Evolutionary conservation across 371 early-diverging fungal genomes (phyloP), one percentile per base, ranked within the genome.

Genomic region (Mortierella sp.): DNA sequence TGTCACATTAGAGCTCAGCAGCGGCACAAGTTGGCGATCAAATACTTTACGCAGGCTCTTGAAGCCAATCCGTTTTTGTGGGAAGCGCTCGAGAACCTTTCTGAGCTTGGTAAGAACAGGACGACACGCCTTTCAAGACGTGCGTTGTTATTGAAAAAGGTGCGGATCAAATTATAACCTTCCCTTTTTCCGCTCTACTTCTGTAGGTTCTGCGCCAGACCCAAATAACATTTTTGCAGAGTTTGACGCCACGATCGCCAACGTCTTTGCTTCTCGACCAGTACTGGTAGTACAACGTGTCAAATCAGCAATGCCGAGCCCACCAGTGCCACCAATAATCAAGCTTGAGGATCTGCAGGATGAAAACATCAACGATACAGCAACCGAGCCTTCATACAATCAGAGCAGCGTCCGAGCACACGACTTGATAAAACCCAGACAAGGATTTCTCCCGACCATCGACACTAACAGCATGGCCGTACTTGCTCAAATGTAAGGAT

Each of bases 31-130:
- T 78, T 88, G 35, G 93, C 93, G 18, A 76, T 76, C 43, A 72
- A 73, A 41, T 87, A 88, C 60, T 92, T 90, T 71, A 75, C 76
- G 41, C 74, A 84, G n/a, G 89, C 92, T 6, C 72, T 94, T 11
- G 79, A 88, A 43, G 63, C 85, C 68, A 89, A 91, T 80, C 93
- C 95, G n/a, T 91, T 92, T 72, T 54, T 92, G 60, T 94, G 94
- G 94, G 88, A 83, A 43, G 91, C 93, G 10, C 92, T 83, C 75
- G 91, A 93, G 71, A 75, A 76, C 6, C 85, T 94, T 60, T 92
- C 93, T 74, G 89, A 91, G 48, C 70, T 94, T 38, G 94, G 94
- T 90, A 82, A 10, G 75, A 10, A n/a, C 21, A 8, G 29, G 24
- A 35, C 12, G 46, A 63, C 38, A 35, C 81, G 43, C 3, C 60